Conservation (phyloP, 176 grass and related monocot genomes). For the Guadua angustifolia region DNA sequence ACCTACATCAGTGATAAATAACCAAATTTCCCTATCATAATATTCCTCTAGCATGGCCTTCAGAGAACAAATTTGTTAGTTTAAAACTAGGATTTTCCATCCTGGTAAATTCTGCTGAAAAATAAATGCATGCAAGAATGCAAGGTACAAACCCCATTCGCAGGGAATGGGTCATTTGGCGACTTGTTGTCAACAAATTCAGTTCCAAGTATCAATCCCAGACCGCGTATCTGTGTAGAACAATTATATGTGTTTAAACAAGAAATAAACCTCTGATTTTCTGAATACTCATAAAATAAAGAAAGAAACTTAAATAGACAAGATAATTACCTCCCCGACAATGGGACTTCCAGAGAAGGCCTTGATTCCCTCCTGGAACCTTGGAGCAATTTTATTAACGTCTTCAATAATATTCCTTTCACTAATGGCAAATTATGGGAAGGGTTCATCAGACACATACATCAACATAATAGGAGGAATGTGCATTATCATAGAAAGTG, state of each 20-base stretch:
- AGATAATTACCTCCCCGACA: slow-evolving; percentile 68
- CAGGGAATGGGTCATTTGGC: slow-evolving; percentile 78
- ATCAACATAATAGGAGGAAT: neutral
- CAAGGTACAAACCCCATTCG: slow-evolving; percentile 74
- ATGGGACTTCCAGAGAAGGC: slow-evolving; percentile 80
- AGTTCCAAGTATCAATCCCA: slow-evolving; percentile 85
- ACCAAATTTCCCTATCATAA: neutral
- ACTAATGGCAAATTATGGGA: slow-evolving; percentile 47
- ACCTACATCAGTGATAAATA: neutral
- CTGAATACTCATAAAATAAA: neutral
- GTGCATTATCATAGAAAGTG: neutral
- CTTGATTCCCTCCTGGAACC: slow-evolving; percentile 90
- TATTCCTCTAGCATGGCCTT: neutral
- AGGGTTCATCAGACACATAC: slow-evolving; percentile 18
- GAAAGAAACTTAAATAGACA: neutral
- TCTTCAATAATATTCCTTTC: slow-evolving; percentile 79
- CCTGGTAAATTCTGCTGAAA: slow-evolving; percentile 15
- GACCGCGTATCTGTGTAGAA: slow-evolving; percentile 64
- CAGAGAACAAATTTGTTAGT: neutral
- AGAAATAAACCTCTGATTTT: neutral
- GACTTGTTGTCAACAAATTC: slow-evolving; percentile 93
- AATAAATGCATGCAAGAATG: neutral
- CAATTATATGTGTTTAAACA: slow-evolving; percentile 17
- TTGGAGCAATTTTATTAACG: slow-evolving; percentile 63
- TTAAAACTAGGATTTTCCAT: neutral